Base-by-base conservation (phyloP, 1,284 basidiomycete genomes). In the Papiliotrema nemorosa region DNA sequence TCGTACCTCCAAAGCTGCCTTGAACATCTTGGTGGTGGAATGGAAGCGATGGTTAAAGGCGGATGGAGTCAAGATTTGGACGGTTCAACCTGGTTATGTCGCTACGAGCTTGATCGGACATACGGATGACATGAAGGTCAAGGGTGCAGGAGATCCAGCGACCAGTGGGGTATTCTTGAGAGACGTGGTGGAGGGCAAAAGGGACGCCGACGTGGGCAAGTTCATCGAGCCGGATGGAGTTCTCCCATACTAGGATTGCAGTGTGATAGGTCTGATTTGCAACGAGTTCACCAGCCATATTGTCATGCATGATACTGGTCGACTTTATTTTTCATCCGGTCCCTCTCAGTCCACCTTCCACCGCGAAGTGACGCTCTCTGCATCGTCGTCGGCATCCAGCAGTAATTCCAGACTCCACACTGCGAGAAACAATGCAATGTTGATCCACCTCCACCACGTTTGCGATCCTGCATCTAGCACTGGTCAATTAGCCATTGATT, bases 401-500 rank as follows among this genome's bases (percentile, higher is more conserved):
- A 72, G 52, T 2, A 75, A 55, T 59, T 75, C 73, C 22, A 75
- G 56, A 29, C 64, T 67, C 73, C 73, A 75, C 3, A 74, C 69
- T n/a, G 69, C 57, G 2, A 75, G 63, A 58, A 73, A 72, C 9
- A 75, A 55, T 13, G 69, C 66, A 18, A 75, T 70, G 54, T 74
- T 75, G 56, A 72, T 64, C 73, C 73, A 75, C 50, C 73, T 54
- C 72, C 72, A 75, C 73, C 73, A 75, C 14, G 70, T 70, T 51
- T 75, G 73, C 5, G 70, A 71, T 16, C 73, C 73, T 5, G 68
- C 70, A 54, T 75, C 73, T 38, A 75, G 65, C 44, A 74, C 70
- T 75, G 53, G 7, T 29, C n/a, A n/a, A 43, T 41, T 26, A 45
- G 40, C 29, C 24, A 18, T 36, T 6, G n/a, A 14, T 34, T n/a